A percentile compares a stretch with the other conserved stretches of the same genome.
phyloP scores from a whole-genome alignment of 805 yeast genomes.

The Metschnikowia orientalis region DNA sequence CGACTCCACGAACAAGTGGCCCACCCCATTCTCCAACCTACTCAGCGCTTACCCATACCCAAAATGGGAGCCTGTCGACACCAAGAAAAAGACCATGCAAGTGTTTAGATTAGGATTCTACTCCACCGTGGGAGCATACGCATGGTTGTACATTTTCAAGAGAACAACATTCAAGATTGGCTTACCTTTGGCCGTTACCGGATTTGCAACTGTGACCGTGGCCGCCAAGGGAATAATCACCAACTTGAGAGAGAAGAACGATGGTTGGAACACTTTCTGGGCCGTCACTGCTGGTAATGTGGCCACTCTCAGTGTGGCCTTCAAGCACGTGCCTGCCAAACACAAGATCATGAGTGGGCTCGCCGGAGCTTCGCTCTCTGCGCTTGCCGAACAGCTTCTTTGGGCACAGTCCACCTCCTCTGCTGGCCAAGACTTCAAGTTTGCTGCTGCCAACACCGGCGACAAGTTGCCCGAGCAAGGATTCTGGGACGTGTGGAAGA shows the following conservation, averaged over 20 bases:
- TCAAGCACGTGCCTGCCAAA: conserved; percentile 38
- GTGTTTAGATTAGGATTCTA: conserved; percentile 44
- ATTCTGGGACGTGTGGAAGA: conserved; percentile 76
- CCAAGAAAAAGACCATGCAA: conserved; percentile 45
- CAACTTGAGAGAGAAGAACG: conserved; percentile 59
- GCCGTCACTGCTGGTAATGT: conserved; percentile 51
- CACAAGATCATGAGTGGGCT: conserved; percentile 40
- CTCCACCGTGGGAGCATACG: conserved; percentile 48
- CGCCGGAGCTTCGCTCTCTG: conserved; percentile 36
- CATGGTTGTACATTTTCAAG: conserved; percentile 42
- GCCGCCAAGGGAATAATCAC: conserved; percentile 47
- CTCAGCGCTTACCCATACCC: conserved; percentile 40
- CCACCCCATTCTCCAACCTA: conserved; percentile 39
- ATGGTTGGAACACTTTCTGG: conserved; percentile 63
- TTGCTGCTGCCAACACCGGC: conserved; percentile 37
- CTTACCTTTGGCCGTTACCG: conserved; percentile 36
- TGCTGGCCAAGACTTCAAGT: conserved; percentile 35
- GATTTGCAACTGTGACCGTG: conserved; percentile 48
- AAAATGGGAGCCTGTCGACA: conserved; percentile 51
- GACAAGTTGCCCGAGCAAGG: conserved; percentile 36
- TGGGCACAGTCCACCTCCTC: conserved; percentile 41
- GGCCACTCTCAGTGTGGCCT: conserved; percentile 42
- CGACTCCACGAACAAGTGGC: conserved; percentile 38
- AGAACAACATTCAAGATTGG: conserved; percentile 40
- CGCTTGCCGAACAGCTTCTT: conserved; percentile 34